Conservation (phyloP, 257 asterid species). For the Fraxinus quadrangulata region DNA sequence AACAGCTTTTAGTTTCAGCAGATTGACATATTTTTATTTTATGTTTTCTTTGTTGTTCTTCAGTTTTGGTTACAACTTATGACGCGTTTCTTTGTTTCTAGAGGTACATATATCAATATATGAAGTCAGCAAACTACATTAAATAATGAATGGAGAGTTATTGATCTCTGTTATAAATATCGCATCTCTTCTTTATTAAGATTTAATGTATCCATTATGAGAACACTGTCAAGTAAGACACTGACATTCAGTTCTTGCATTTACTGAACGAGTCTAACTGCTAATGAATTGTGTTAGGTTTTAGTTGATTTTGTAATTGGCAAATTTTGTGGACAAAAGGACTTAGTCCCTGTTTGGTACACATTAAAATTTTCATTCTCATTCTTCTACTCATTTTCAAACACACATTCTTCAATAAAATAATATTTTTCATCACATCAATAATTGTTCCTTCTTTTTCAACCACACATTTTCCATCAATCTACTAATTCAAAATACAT, state of each 20-base stretch:
- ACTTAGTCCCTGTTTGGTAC: too few species aligned
- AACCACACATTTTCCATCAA: too few species aligned
- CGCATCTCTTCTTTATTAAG: conserved; percentile 3
- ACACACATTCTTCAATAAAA: too few species aligned
- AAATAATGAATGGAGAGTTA: background rate
- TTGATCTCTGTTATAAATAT: background rate
- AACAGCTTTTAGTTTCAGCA: background rate
- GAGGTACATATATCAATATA: background rate
- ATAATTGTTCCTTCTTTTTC: too few species aligned
- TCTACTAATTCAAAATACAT: too few species aligned
- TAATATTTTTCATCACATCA: too few species aligned
- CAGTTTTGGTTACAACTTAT: background rate
- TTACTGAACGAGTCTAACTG: conserved; percentile 7
- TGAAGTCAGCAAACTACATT: background rate
- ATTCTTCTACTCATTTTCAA: too few species aligned
- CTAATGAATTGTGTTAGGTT: background rate
- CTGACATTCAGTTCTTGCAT: background rate
- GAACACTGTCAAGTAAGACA: background rate
- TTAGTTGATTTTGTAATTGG: too few species aligned
- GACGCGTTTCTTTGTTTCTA: background rate
- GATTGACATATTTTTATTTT: background rate
- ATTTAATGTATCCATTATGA: conserved; percentile 4
- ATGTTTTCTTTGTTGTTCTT: background rate
- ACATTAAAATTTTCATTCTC: too few species aligned
- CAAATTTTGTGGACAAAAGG: too few species aligned